Base-by-base conservation (phyloP, 2,329 filamentous ascomycete genomes). In the Fusarium oligoseptatum region DNA sequence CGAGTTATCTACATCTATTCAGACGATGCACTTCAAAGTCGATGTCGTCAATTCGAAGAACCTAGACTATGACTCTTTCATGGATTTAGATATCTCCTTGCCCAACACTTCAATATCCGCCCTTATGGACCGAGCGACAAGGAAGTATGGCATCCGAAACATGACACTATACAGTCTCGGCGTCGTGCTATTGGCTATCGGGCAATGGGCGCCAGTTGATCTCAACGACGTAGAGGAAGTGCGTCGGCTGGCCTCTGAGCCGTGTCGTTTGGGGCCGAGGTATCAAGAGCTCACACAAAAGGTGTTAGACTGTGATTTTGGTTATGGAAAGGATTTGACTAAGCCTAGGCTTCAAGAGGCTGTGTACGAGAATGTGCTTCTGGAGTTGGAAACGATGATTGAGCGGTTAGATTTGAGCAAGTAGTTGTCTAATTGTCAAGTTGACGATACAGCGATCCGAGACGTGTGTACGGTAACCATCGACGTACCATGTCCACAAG, bases 281-380 rank as follows among this genome's bases (percentile, higher is more conserved):
- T 67, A 67, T 32, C 60, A 36, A 6, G 22, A 58, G 14, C 37
- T 67, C 4, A 58, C 65, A 0, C 29, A 64, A 29, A 67, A 58
- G 37, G 27, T 37, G n/a, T 15, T 67, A 3, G 65, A 64, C 17
- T 67, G 65, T 4, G 65, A 67, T 22, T 67, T 64, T 58, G 60
- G 60, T 0, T 64, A 48, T 15, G 60, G 65, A 1, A 43, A 58
- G 8, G 65, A 67, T 20, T 52, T 67, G 4, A 6, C n/a, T 1
- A 56, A 41, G 39, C 48, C 60, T 3, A 17, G 20, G 3, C 34
- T 67, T 2, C 65, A 58, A 34, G 34, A 64, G 15, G 65, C 65
- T n/a, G 50, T 67, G 15, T 67, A 64, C 15, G 39, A 67, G 11
- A 34, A 41, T 20, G 17, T 67, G 17, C 14, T 34, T 3, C 9